Evolutionary conservation across 352 stramenopile species (phyloP), one percentile per base, ranked within the genome.

Genomic region (Phytophthora capsici): DNA sequence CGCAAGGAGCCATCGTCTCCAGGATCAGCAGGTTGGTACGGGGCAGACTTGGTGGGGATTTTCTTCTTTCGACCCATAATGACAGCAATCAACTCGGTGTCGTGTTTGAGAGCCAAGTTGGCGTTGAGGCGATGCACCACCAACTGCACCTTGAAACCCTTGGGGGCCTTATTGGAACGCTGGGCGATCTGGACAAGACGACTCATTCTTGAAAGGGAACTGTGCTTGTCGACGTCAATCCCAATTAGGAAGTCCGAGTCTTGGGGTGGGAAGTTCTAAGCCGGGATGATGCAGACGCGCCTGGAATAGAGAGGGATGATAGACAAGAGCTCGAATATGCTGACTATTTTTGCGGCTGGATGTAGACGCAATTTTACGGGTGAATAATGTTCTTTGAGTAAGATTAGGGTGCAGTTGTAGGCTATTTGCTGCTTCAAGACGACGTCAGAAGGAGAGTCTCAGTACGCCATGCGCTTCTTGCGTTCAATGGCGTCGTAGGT

Each of bases 401-500:
- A 37, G 34, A 16, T 44, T 57, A 51, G 34, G 28, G 30, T 50
- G 34, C 32, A 34, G 23, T 36, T 54, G 16, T 40, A 26, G 22
- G 45, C 17, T 54, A 55, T 38, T 14, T 48, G 43, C 47, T 57
- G 43, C 22, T 54, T 41, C 14, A 34, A 50, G 16, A 69, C 44
- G 54, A 69, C 53, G 61, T 17, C 38, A 45, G 36, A 28, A 41
- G 20, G n/a, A 5, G 25, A 28, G 10, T 47, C 58, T 73, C 43
- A 70, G 47, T 75, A 74, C 3, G 55, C 68, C 79, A 88, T 89
- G 58, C 83, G 82, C 71, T 93, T 93, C 78, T 90, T 91, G 51
- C 84, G 80, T 58, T 93, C 85, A 50, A 93, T 91, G 23, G 82
- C 85, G 51, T 93, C 85, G 66, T 89, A 91, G 16, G 85, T 86